Percentiles rank a stretch among this genome's conserved stretches.
Conservation (phyloP, 169 alveolate genomes). For the Plasmodium inui region DNA sequence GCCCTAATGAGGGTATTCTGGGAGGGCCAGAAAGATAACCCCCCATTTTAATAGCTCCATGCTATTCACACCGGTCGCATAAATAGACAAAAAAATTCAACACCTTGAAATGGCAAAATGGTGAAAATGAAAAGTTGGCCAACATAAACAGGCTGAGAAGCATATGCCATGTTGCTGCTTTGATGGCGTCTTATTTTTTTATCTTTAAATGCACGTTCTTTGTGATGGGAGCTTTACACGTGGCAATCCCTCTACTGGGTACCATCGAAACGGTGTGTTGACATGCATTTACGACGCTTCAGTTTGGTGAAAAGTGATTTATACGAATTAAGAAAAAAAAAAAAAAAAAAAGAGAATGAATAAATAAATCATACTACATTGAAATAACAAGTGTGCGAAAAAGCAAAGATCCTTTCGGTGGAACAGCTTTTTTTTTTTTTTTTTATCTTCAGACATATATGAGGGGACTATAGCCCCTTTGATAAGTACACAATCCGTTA, state of each 20-base stretch:
- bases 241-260: neutral
- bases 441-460: neutral
- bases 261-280: neutral
- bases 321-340: neutral
- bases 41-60: neutral
- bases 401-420: neutral
- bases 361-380: neutral
- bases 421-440: neutral
- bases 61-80: neutral
- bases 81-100: neutral
- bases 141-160: neutral
- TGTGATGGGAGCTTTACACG: neutral
- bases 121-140: neutral
- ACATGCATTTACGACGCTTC: neutral
- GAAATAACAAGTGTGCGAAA: neutral
- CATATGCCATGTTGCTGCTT: neutral
- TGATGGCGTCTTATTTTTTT: neutral
- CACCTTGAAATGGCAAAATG: neutral
- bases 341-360: constrained; percentile 5
- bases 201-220: neutral
- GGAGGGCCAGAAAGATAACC: neutral
- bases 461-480: neutral
- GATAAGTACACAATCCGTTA: neutral
- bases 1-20: neutral
- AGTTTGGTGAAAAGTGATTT: neutral